Evolutionary conservation across 2,329 filamentous ascomycete species (phyloP), one percentile per base, ranked within the genome.

Genomic region (Seiridium cupressi): DNA sequence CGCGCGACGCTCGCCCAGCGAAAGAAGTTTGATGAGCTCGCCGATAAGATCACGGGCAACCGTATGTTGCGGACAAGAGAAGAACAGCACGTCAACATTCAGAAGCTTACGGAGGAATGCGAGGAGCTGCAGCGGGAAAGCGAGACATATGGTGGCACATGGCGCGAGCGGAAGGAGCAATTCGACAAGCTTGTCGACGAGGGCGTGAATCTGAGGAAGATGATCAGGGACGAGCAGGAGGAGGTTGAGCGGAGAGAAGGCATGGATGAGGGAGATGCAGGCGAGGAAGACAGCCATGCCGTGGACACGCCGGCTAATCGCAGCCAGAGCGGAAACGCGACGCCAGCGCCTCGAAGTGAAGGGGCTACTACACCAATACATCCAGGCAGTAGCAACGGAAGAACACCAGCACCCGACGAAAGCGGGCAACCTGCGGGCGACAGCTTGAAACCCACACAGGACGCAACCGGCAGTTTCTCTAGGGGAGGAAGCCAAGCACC

Each of bases 211-310:
- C 83, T 98, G 73, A 82, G 93, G 60, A 84, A 91, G 54, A 82
- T 96, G 73, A 97, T 98, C 70, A 88, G 93, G 62, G 93, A 97
- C 70, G 94, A 97, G 80, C 96, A 97, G 77, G 93, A 97, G 73
- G 93, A 97, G 76, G 91, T 95, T 0, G 93, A 97, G 76, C 82
- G 92, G 47, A 85, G 92, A 58, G 92, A 96, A 74, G 92, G 92
- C 36, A 92, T 92, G 86, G 84, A 86, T 60, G 88, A 89, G 66
- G 87, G 88, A 44, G 83, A 78, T 4, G 81, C 82, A 62, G 72
- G 65, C 0, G 72, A 66, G 3, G 68, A 55, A n/a, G 66, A 66
- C 11, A 60, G 54, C 36, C 81, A 82, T 11, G 83, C 74, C 5
- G 49, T n/a, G 31, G 51, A 55, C 49, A 86, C 82, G 44, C 83